Base-by-base conservation (phyloP, 495 filamentous ascomycete species). In the Hyphodiscus hymeniophilus region DNA sequence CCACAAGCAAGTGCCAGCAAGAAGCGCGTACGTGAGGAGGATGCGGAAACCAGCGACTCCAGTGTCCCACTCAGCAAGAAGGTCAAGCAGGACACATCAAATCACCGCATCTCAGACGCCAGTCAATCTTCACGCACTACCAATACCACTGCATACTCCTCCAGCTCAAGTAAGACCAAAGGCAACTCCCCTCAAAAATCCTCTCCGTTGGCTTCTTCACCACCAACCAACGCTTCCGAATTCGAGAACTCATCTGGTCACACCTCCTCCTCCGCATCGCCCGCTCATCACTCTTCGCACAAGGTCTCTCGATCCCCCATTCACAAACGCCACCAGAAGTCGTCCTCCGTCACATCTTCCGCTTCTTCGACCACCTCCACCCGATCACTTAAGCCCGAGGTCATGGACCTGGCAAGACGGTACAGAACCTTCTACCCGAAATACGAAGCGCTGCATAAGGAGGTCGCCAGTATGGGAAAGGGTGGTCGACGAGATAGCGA, bases 161-260 rank as follows among this genome's bases (percentile, higher is more conserved):
- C 50, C 3, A 33, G 39, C 3, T 51, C 50, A 2, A 50, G 6
- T 20, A 51, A 49, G 28, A 42, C n/a, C 13, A 61, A 58, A 24
- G 21, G 34, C 16, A 65, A 59, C 21, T 69, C 64, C 4, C 66
- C 57, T 1, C 70, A 74, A 47, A 90, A 89, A 53, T 85, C 84
- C 0, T 87, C 85, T 4, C 82, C 83, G 3, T 72, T 87, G 31
- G 82, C 79, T 20, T 79, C 81, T 3, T 87, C 84, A n/a, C 84
- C 84, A 17, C 84, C 83, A 1, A 79, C 82, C 13, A 88, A 87
- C 62, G 80, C 80, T 5, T 86, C 83, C 3, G 81, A 87, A 45
- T 55, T 82, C 17, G 75, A 59, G n/a, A 46, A 39, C 23, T 51
- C 41, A 38, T 47, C 55, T 20, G 47, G 55, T 16, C 51, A 50